Conservation (phyloP, 371 early-diverging fungal species). For the Mucor circinelloides region DNA sequence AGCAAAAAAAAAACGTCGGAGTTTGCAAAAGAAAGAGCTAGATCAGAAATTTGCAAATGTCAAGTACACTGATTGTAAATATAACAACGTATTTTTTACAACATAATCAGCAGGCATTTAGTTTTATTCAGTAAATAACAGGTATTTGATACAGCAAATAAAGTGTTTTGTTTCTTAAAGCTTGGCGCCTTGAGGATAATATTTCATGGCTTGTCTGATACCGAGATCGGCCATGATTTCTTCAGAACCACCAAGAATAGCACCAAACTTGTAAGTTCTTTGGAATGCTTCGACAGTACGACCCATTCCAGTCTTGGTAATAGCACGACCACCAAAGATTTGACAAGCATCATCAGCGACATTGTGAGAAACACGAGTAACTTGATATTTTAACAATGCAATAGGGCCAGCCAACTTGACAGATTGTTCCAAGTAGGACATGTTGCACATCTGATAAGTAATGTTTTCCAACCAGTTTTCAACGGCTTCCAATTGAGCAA, state of each 20-base stretch:
- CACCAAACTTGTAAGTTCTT: conserved; percentile 58
- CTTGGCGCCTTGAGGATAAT: conserved; percentile 33
- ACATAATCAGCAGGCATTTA: not conserved
- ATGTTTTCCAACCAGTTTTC: conserved; percentile 66
- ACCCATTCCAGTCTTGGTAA: conserved; percentile 71
- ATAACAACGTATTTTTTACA: too few species aligned
- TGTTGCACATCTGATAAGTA: conserved; percentile 68
- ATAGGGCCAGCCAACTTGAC: conserved; percentile 70
- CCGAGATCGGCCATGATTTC: conserved; percentile 57
- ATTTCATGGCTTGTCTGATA: conserved; percentile 50
- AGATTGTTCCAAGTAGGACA: conserved; percentile 63
- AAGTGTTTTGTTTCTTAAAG: conserved; percentile 9
- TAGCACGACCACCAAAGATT: conserved; percentile 72
- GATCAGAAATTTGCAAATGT: too few species aligned
- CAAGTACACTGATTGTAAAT: too few species aligned
- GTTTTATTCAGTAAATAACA: not conserved
- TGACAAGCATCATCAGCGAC: conserved; percentile 68
- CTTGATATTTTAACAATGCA: conserved; percentile 61
- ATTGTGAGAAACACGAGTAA: conserved; percentile 60
- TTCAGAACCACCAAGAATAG: conserved; percentile 89
- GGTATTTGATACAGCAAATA: too few species aligned
- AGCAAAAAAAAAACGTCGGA: too few species aligned
- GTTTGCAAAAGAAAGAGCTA: too few species aligned
- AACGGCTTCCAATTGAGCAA: conserved; percentile 59
- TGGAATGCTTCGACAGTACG: conserved; percentile 58